Conservation (phyloP, 306 rosid species). For the Carpinus fangiana region DNA sequence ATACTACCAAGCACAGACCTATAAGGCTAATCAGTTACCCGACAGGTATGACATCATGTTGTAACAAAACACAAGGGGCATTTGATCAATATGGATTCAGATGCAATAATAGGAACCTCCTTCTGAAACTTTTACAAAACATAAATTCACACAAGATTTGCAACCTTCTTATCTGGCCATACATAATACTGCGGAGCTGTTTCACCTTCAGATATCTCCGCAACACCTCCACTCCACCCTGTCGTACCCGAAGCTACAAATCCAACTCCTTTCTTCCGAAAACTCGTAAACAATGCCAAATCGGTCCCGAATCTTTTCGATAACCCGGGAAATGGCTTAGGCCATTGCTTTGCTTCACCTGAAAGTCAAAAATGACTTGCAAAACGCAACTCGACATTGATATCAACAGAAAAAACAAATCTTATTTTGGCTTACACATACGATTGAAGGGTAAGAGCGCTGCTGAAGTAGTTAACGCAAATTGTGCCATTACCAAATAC, state of each 20-base stretch:
- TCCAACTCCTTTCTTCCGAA: constrained; percentile 35
- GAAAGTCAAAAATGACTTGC: constrained; percentile 15
- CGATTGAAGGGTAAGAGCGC: constrained; percentile 42
- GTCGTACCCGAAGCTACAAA: constrained; percentile 39
- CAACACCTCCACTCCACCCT: constrained; percentile 39
- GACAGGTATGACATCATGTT: neutral
- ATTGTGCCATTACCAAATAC: constrained; percentile 29
- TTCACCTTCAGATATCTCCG: constrained; percentile 48
- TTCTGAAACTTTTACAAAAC: neutral
- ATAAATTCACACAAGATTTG: neutral
- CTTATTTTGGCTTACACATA: constrained; percentile 3
- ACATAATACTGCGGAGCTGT: constrained; percentile 42
- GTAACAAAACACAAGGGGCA: neutral
- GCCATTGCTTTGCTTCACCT: constrained; percentile 50
- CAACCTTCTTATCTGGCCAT: constrained; percentile 78
- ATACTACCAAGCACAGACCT: neutral
- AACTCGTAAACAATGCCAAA: constrained; percentile 34
- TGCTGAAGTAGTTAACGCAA: constrained; percentile 50
- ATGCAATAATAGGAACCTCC: neutral
- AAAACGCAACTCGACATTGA: neutral
- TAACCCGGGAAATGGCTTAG: constrained; percentile 35
- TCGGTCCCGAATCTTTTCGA: constrained; percentile 32
- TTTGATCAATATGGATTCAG: neutral
- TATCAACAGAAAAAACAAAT: too few species aligned
- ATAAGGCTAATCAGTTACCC: neutral